Evolutionary conservation across 2,329 filamentous ascomycete genomes (phyloP).

Genomic region (Thielaviopsis populi): DNA sequence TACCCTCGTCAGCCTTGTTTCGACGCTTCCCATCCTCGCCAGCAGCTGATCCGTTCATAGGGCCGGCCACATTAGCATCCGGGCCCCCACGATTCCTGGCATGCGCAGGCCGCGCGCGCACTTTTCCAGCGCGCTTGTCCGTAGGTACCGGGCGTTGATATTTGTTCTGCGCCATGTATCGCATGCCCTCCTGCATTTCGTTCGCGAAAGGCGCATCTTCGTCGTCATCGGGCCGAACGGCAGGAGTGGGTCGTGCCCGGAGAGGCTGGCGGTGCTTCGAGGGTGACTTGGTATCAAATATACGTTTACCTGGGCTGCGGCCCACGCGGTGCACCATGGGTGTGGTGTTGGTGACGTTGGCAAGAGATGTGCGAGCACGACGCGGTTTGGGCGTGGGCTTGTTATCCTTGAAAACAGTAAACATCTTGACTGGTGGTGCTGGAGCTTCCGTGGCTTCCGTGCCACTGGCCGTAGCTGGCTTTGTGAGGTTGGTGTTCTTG

Average conservation of each 20-base stretch:
- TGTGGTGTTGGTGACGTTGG: slow-evolving; percentile 8
- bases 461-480: slow-evolving; percentile 18
- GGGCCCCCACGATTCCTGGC: background rate
- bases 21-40: background rate
- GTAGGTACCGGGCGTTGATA: slow-evolving; percentile 43
- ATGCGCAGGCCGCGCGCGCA: background rate
- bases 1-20: background rate
- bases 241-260: background rate
- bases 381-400: slow-evolving; percentile 30
- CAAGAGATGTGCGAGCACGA: slow-evolving; percentile 17
- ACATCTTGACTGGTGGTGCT: slow-evolving; percentile 66
- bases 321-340: slow-evolving; percentile 1
- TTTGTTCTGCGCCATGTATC: slow-evolving; percentile 77
- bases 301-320: slow-evolving; percentile 7
- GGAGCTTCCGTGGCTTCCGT: slow-evolving; percentile 30
- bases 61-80: background rate
- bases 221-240: slow-evolving; percentile 27
- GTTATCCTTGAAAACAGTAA: slow-evolving; percentile 69
- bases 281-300: slow-evolving; percentile 10
- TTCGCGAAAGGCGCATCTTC: slow-evolving; percentile 48
- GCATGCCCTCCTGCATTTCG: slow-evolving; percentile 62
- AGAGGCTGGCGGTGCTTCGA: slow-evolving; percentile 13
- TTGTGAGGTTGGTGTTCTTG: background rate
- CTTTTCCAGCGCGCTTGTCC: slow-evolving; percentile 7
- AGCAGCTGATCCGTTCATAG: slow-evolving; percentile 11